These are phyloP conservation scores for Aspergillus pseudoviridinutans DNA, from an alignment of 2,329 filamentous ascomycete species.

Conservation along the genomic window DNA sequence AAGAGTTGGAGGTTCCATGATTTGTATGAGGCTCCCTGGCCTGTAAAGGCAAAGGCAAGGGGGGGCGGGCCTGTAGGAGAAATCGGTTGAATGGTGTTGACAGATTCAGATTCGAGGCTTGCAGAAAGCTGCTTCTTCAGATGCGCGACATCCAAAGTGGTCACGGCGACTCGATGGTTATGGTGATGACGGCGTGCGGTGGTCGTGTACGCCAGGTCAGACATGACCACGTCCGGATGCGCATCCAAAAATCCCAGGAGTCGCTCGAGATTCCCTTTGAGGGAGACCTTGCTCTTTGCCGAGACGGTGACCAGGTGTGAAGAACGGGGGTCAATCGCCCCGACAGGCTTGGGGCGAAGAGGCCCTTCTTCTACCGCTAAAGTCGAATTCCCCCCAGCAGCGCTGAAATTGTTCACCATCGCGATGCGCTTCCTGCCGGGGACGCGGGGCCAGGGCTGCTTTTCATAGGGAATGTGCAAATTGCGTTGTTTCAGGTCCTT, in stretches of 20 bases:
- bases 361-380: constrained; percentile 43
- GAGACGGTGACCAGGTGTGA: constrained; percentile 54
- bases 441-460: constrained; percentile 32
- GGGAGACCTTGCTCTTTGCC: constrained; percentile 48
- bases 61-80: too few relatives aligned
- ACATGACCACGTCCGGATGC: constrained; percentile 40
- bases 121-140: too few relatives aligned
- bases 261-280: constrained; percentile 51
- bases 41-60: too few relatives aligned
- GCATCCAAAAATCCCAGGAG: constrained; percentile 41
- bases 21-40: too few relatives aligned
- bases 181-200: constrained; percentile 51
- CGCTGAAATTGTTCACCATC: constrained; percentile 40
- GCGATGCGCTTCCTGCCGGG: constrained; percentile 31
- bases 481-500: constrained; percentile 23
- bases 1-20: too few relatives aligned
- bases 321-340: constrained; percentile 44
- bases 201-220: constrained; percentile 60
- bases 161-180: constrained; percentile 7
- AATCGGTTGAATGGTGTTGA: too few relatives aligned
- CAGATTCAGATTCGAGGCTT: too few relatives aligned
- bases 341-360: constrained; percentile 52
- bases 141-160: too few relatives aligned
- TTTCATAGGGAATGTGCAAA: constrained; percentile 36
- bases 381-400: constrained; percentile 67